A percentile compares a stretch with the other conserved stretches of the same genome.
Evolutionary conservation across 177 flowering plant genomes (phyloP).

Genomic region (Telopea speciosissima): DNA sequence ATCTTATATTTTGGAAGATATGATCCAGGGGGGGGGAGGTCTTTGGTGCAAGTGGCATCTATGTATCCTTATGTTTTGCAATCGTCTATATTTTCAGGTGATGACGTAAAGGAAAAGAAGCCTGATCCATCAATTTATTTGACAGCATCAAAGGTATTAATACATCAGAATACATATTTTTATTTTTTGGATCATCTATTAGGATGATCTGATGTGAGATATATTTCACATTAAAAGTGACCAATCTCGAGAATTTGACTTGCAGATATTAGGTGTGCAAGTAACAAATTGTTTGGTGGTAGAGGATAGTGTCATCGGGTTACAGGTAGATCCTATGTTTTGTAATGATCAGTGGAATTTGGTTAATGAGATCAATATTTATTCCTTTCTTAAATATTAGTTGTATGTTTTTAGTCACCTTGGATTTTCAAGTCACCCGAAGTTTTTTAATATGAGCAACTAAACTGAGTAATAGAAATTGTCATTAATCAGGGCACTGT

Average conservation of each 20-base stretch:
- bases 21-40: too few relatives aligned
- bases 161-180: background rate
- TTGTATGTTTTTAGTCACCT: background rate
- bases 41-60: background rate
- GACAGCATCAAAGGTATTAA: conserved; percentile 70
- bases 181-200: background rate
- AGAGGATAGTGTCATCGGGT: conserved; percentile 88
- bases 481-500: background rate
- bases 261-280: conserved; percentile 62
- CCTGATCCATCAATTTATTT: conserved; percentile 94
- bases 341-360: background rate
- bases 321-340: conserved; percentile 45
- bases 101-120: conserved; percentile 91
- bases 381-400: background rate
- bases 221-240: background rate
- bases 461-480: background rate
- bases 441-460: too few relatives aligned
- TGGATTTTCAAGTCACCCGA: too few relatives aligned
- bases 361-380: background rate
- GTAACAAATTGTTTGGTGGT: conserved; percentile 71
- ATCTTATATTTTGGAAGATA: too few relatives aligned
- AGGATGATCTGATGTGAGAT: background rate
- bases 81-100: conserved; percentile 43
- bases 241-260: background rate
- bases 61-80: background rate